Evolutionary conservation across 2,329 filamentous ascomycete genomes (phyloP).

Genomic region (Fusarium continuum): DNA sequence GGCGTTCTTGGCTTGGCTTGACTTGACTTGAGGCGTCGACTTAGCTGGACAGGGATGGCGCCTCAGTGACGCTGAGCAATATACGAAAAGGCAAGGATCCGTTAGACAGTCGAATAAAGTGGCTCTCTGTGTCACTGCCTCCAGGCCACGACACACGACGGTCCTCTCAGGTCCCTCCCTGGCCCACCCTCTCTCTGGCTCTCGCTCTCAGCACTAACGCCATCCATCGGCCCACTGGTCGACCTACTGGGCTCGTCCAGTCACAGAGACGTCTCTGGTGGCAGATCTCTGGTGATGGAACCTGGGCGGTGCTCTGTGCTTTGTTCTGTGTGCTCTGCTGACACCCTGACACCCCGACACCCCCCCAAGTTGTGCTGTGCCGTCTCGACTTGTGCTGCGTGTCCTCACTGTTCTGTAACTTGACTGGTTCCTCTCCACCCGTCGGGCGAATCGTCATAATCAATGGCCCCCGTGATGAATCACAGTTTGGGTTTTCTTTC

Average conservation of each 20-base stretch:
- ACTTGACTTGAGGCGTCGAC: conserved; percentile 43
- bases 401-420: conserved; percentile 27
- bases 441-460: conserved; percentile 42
- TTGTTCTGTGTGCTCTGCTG: conserved; percentile 39
- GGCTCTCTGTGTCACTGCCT: conserved; percentile 48
- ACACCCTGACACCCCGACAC: conserved; percentile 37
- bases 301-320: conserved; percentile 25
- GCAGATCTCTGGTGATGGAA: conserved; percentile 34
- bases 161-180: conserved; percentile 26
- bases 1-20: too few species aligned
- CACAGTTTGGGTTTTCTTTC: conserved; percentile 24
- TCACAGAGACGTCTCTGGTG: conserved; percentile 31
- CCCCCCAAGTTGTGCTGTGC: conserved; percentile 24
- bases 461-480: conserved; percentile 40
- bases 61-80: conserved; percentile 59
- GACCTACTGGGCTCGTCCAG: conserved; percentile 35
- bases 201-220: conserved; percentile 45
- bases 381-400: conserved; percentile 35
- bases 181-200: conserved; percentile 36
- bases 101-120: conserved; percentile 57
- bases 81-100: conserved; percentile 57
- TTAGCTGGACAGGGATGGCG: conserved; percentile 47
- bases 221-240: conserved; percentile 44
- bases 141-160: conserved; percentile 23
- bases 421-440: conserved; percentile 34